Percentiles rank a stretch among this genome's conserved stretches.
Evolutionary conservation across 2,329 filamentous ascomycete genomes (phyloP).

Genomic region (Phialophora tarda): DNA sequence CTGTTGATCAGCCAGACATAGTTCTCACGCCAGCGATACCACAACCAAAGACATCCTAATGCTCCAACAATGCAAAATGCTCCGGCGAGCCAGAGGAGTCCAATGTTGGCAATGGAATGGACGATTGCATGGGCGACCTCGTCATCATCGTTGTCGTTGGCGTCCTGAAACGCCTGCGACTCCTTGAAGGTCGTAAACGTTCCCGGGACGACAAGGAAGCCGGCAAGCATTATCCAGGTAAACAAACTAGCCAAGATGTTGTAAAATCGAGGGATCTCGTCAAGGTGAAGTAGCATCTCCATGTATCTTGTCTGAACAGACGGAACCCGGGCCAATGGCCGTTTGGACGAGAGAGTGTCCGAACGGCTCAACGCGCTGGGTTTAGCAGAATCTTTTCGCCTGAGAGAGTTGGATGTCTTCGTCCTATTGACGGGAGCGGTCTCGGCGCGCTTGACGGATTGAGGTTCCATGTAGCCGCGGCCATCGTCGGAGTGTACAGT

Average conservation of each 20-base stretch:
- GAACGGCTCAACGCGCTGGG: constrained; percentile 2
- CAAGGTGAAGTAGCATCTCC: constrained; percentile 43
- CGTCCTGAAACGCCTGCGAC: constrained; percentile 40
- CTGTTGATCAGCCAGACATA: constrained; percentile 62
- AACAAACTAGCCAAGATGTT: constrained; percentile 56
- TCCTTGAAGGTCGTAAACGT: constrained; percentile 56
- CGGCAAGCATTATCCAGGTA: constrained; percentile 58
- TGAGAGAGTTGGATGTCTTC: constrained; percentile 9
- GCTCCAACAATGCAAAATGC: constrained; percentile 52
- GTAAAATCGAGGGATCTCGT: constrained; percentile 43
- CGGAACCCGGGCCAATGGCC: constrained; percentile 30
- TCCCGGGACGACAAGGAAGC: constrained; percentile 60
- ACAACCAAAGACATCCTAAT: constrained; percentile 53
- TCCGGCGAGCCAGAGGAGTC: constrained; percentile 53
- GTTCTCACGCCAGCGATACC: constrained; percentile 53
- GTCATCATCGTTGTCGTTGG: constrained; percentile 39
- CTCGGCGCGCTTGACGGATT: constrained; percentile 8
- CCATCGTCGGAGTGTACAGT: constrained; percentile 28
- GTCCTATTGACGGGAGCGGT: background rate
- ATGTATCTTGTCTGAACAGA: constrained; percentile 39
- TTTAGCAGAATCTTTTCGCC: constrained; percentile 15
- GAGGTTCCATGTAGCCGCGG: background rate
- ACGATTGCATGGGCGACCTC: constrained; percentile 43
- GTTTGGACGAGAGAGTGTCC: constrained; percentile 24
- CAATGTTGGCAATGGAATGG: constrained; percentile 47